Evolutionary conservation across 106 monocot species (phyloP).

Genomic region (Chionographis japonica): DNA sequence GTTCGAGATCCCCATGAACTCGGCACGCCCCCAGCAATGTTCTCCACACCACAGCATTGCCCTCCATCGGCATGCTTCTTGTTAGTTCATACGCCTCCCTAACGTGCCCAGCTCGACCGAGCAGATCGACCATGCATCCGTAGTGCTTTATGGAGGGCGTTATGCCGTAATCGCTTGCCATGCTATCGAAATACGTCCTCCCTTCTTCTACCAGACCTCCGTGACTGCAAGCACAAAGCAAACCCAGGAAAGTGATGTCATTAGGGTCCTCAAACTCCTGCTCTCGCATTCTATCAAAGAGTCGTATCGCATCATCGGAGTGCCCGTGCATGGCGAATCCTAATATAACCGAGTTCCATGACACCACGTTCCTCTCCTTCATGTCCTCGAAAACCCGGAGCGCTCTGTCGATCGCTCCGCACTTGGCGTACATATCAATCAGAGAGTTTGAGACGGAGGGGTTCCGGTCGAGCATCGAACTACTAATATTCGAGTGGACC

Average conservation of each 20-base stretch:
- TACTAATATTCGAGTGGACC: slow-evolving; percentile 27
- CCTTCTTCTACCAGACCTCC: slow-evolving; percentile 54
- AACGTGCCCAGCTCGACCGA: slow-evolving; percentile 46
- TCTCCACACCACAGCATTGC: slow-evolving; percentile 62
- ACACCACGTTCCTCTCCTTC: slow-evolving; percentile 44
- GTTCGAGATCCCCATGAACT: slow-evolving; percentile 34
- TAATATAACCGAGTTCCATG: slow-evolving; percentile 58
- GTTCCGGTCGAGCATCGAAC: neutral
- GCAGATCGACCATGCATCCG: slow-evolving; percentile 62
- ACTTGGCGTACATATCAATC: slow-evolving; percentile 73
- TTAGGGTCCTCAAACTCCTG: slow-evolving; percentile 29
- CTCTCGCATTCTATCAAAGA: slow-evolving; percentile 37
- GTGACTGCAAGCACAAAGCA: slow-evolving; percentile 52
- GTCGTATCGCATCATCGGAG: slow-evolving; percentile 25
- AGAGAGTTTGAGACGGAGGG: slow-evolving; percentile 37
- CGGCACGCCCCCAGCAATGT: slow-evolving; percentile 54
- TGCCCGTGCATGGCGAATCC: slow-evolving; percentile 55
- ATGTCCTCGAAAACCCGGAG: slow-evolving; percentile 32
- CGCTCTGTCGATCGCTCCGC: slow-evolving; percentile 42
- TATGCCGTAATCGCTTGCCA: slow-evolving; percentile 30
- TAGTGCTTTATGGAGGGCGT: slow-evolving; percentile 39
- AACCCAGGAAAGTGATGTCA: slow-evolving; percentile 55
- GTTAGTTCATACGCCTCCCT: slow-evolving; percentile 46
- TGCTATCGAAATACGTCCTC: slow-evolving; percentile 27
- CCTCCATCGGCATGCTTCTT: slow-evolving; percentile 38